These are phyloP conservation scores for Colletotrichum acutatum DNA, from an alignment of 2,329 filamentous ascomycete species.

Conservation along the genomic window DNA sequence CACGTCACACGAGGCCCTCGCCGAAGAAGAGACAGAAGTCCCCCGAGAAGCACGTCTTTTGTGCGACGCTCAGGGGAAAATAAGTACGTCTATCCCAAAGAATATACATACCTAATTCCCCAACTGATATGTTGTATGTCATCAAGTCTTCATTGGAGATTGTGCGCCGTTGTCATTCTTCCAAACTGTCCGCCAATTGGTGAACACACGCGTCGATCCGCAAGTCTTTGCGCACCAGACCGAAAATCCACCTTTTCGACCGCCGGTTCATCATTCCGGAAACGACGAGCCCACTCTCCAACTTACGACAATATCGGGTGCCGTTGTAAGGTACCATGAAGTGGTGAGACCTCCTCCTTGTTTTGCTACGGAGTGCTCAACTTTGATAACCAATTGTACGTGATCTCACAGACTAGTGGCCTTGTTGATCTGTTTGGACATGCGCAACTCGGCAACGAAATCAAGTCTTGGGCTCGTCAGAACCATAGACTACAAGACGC, in stretches of 20 bases:
- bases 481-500: conserved; percentile 48
- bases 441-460: conserved; percentile 49
- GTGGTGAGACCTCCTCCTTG: conserved; percentile 39
- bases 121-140: not conserved
- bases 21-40: conserved; percentile 65
- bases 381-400: conserved; percentile 13
- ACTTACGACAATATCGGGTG: conserved; percentile 22
- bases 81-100: conserved; percentile 42
- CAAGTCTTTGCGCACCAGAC: conserved; percentile 63
- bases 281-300: conserved; percentile 39
- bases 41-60: conserved; percentile 63
- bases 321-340: conserved; percentile 36
- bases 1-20: conserved; percentile 39
- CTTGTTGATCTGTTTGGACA: conserved; percentile 62
- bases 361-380: not conserved
- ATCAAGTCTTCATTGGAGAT: conserved; percentile 62
- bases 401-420: conserved; percentile 49
- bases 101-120: not conserved
- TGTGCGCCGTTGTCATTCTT: conserved; percentile 67
- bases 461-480: conserved; percentile 54
- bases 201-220: conserved; percentile 59
- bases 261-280: conserved; percentile 26
- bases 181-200: conserved; percentile 63
- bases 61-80: conserved; percentile 62
- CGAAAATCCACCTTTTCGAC: conserved; percentile 55